Evolutionary conservation across 129 eudicot species (phyloP).

Genomic region (Oenanthe sinensis): DNA sequence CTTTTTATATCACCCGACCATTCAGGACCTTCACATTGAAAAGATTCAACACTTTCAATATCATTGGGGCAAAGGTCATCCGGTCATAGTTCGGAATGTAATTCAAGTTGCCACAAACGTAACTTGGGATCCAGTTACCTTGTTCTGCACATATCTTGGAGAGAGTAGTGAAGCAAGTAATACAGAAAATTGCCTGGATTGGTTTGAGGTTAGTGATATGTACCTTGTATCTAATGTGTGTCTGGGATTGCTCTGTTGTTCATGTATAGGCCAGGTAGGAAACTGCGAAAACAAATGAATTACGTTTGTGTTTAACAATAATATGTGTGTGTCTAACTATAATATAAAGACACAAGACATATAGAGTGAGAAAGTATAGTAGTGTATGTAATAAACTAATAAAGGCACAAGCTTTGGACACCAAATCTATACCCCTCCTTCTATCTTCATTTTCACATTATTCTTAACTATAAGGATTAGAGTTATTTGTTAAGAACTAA

Average conservation of each 20-base stretch:
- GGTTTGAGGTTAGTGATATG: conserved; percentile 57
- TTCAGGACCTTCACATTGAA: conserved; percentile 37
- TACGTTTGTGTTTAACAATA: too few relatives aligned
- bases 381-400: too few relatives aligned
- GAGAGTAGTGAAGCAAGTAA: conserved; percentile 24
- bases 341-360: too few relatives aligned
- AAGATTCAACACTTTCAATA: conserved; percentile 63
- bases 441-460: neutral
- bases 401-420: conserved; percentile 1
- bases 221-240: neutral
- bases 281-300: neutral
- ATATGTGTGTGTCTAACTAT: too few relatives aligned
- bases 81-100: conserved; percentile 57
- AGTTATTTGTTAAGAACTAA: neutral
- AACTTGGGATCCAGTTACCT: conserved; percentile 76
- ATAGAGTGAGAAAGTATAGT: neutral
- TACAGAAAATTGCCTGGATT: conserved; percentile 46
- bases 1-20: conserved; percentile 43
- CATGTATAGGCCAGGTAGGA: neutral
- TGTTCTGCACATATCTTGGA: conserved; percentile 65
- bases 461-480: neutral
- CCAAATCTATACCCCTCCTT: neutral
- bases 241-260: neutral
- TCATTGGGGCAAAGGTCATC: conserved; percentile 93
- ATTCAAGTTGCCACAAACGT: conserved; percentile 31